Evolutionary conservation across 2,329 filamentous ascomycete genomes (phyloP).

Genomic region (Paramyrothecium sp.): DNA sequence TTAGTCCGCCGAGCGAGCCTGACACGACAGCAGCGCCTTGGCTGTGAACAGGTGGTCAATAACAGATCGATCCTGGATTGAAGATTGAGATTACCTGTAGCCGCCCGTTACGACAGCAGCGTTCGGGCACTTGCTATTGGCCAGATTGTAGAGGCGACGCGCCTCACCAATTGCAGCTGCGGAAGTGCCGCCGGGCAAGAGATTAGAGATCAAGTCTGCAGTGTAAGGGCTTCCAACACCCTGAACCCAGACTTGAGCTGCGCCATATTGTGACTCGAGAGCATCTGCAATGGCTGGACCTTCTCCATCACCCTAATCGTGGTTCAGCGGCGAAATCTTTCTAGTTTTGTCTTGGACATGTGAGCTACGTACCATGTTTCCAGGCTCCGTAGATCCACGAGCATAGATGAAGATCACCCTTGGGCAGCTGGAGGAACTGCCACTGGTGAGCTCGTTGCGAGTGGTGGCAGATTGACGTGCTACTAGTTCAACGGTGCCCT

Average conservation of each 20-base stretch:
- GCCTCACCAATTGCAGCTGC: conserved; percentile 37
- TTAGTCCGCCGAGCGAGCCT: conserved; percentile 32
- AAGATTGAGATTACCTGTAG: conserved; percentile 20
- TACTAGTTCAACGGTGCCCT: no score
- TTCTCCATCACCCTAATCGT: conserved; percentile 17
- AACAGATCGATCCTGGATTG: neutral
- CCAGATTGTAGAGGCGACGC: conserved; percentile 34
- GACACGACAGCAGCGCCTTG: conserved; percentile 44
- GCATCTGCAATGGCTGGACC: conserved; percentile 26
- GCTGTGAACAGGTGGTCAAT: conserved; percentile 9
- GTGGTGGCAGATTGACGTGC: conserved; percentile 5
- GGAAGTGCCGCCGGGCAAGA: conserved; percentile 34
- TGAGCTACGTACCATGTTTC: conserved; percentile 32
- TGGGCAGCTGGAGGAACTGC: conserved; percentile 28
- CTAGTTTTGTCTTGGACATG: no score
- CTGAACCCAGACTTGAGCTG: conserved; percentile 36
- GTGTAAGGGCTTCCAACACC: conserved; percentile 40
- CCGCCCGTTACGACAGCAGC: conserved; percentile 40
- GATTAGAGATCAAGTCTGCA: conserved; percentile 32
- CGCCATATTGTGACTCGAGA: conserved; percentile 23
- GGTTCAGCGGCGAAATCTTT: neutral
- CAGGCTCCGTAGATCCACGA: conserved; percentile 33
- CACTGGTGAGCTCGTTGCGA: conserved; percentile 25
- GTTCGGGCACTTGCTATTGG: conserved; percentile 40
- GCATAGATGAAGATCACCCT: conserved; percentile 37